Evolutionary conservation across 805 yeast genomes (phyloP), one percentile per base, ranked within the genome.

Genomic region (Hanseniaspora clermontiae): DNA sequence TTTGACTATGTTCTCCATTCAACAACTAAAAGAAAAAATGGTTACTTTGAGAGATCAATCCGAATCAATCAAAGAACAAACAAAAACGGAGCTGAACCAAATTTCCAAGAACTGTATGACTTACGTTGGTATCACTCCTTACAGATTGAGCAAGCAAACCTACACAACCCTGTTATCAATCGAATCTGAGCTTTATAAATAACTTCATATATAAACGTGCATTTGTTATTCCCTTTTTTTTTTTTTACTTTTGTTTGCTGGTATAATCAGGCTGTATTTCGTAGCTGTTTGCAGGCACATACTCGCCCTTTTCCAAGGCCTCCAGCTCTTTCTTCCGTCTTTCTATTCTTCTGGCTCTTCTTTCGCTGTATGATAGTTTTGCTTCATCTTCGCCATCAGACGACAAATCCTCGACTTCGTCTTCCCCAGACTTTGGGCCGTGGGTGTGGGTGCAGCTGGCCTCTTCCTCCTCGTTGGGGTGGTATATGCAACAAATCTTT

Each of bases 41-140:
- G 20, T 20, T 14, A 9, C 6, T 7, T 27, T 37, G 19, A 42
- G 57, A 50, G 51, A 57, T 61, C 43, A 55, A 19, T 58, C 69
- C 19, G 62, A 61, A 29, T 63, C 66, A 14, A 70, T 74, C 57
- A 78, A 77, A 58, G 77, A 74, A 43, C 79, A 77, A 57, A 84
- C 82, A 65, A 69, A 77, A 20, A 72, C 68, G 3, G 77, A 79
- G 43, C 71, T 87, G 64, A 74, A 74, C 51, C 77, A 76, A 59
- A 75, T 84, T 60, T 88, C 95, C 2, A 84, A 81, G 67, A 88
- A 88, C 68, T 85, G 95, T 68, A 88, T 90, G 89, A 80, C 90
- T 3, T 91, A 84, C 68, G 95, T 97, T 7, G 97, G 97, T 59
- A 84, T 91, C 82, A 83, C 90, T 39, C 95, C 87, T 70, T 89